Evolutionary conservation across 306 rosid species (phyloP).

Genomic region (Lablab purpureus): DNA sequence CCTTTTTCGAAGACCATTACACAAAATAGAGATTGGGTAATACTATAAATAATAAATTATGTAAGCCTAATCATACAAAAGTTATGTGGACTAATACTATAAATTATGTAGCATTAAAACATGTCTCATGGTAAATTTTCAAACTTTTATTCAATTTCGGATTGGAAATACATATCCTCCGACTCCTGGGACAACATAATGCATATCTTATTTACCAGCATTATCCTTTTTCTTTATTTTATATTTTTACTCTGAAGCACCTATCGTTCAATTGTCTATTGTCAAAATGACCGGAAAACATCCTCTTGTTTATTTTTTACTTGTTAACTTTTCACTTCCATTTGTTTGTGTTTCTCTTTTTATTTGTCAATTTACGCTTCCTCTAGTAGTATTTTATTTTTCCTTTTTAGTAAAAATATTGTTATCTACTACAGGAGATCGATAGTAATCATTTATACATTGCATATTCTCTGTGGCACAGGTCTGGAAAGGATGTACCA

Average conservation of each 20-base stretch:
- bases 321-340: constrained; percentile 10
- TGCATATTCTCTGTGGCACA: constrained; percentile 49
- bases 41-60: no score
- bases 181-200: neutral
- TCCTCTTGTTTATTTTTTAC: neutral
- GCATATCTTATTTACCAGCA: neutral
- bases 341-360: constrained; percentile 7
- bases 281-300: neutral
- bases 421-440: constrained; percentile 34
- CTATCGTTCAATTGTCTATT: no score
- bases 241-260: neutral
- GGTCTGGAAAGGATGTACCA: constrained; percentile 60
- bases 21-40: neutral
- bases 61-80: neutral
- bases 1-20: neutral
- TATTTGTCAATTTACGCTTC: neutral
- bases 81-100: constrained; percentile 32
- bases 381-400: constrained; percentile 18
- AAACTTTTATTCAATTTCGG: constrained; percentile 22
- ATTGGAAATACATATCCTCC: neutral
- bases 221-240: neutral
- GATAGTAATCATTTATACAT: neutral
- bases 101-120: neutral
- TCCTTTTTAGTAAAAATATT: constrained; percentile 3
- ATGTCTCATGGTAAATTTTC: constrained; percentile 29